A percentile compares a stretch with the other conserved stretches of the same genome.
These are phyloP conservation scores for Albophoma yamanashiensis DNA, from an alignment of 2,329 filamentous ascomycete genomes.

Conservation along the genomic window DNA sequence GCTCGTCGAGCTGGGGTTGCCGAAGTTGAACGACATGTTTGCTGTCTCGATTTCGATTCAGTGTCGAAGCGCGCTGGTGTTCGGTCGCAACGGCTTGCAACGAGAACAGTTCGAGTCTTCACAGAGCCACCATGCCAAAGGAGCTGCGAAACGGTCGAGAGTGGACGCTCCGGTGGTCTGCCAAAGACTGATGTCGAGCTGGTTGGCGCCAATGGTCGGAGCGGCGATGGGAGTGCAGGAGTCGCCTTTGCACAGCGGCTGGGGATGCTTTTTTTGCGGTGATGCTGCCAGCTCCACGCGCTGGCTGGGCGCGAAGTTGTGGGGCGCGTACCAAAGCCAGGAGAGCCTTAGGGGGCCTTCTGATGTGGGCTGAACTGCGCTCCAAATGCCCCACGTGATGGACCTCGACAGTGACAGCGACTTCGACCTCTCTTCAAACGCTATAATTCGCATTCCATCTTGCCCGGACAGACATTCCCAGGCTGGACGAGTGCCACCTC, in stretches of 20 bases:
- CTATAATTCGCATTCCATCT: neutral
- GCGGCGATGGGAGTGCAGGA: slow-evolving; percentile 1
- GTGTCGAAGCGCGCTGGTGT: neutral
- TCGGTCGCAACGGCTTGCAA: neutral
- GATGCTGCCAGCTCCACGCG: slow-evolving; percentile 5
- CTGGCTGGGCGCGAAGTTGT: neutral
- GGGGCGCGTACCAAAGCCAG: neutral
- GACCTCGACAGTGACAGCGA: neutral
- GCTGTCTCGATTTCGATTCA: neutral
- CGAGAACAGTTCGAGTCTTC: neutral
- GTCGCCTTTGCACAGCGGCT: neutral
- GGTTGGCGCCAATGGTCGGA: neutral
- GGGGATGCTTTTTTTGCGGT: slow-evolving; percentile 4
- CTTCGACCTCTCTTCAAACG: neutral
- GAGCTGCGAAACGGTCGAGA: neutral
- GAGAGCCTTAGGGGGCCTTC: neutral
- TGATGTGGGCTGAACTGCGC: neutral
- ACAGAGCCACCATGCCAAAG: slow-evolving; percentile 4
- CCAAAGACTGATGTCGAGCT: neutral
- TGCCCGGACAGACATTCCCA: neutral
- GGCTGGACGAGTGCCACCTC: neutral
- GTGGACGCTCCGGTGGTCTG: neutral
- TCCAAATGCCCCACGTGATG: slow-evolving; percentile 5
- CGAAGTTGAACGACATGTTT: slow-evolving; percentile 30
- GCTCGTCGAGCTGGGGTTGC: slow-evolving; percentile 20